A percentile compares a stretch with the other conserved stretches of the same genome.
Evolutionary conservation across 164 flowering plant species (phyloP).

Genomic region (Kingdonia uniflora): DNA sequence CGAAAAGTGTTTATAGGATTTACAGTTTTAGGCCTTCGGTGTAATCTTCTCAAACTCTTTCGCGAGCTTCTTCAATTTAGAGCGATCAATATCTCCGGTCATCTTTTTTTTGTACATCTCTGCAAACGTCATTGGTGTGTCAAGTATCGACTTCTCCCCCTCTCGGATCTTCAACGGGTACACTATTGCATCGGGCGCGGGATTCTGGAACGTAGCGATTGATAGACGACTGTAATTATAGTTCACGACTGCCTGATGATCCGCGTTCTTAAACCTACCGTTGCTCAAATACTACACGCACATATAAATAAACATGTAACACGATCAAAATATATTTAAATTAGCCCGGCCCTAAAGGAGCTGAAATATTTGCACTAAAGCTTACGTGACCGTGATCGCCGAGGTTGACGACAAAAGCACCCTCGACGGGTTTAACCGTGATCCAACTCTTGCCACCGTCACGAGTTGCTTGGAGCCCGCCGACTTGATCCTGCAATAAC

Average conservation of each 20-base stretch:
- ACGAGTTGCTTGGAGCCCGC: slow-evolving; percentile 81
- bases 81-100: slow-evolving; percentile 59
- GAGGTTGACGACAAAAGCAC: too few relatives aligned
- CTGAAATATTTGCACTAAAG: too few relatives aligned
- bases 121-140: slow-evolving; percentile 50
- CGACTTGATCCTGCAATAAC: slow-evolving; percentile 69
- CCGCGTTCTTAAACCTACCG: too few relatives aligned
- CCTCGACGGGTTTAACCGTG: slow-evolving; percentile 73
- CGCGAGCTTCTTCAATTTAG: slow-evolving; percentile 62
- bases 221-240: slow-evolving; percentile 49
- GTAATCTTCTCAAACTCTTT: slow-evolving; percentile 40
- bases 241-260: slow-evolving; percentile 92
- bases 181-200: too few relatives aligned
- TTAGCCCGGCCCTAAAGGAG: too few relatives aligned
- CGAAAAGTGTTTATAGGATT: slow-evolving; percentile 31
- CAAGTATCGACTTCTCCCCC: slow-evolving; percentile 59
- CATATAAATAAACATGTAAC: neutral
- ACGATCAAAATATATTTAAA: too few relatives aligned
- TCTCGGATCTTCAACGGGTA: too few relatives aligned
- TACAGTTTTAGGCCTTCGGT: slow-evolving; percentile 19
- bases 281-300: slow-evolving; percentile 58
- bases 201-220: too few relatives aligned
- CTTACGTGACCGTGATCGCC: too few relatives aligned
- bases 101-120: too few relatives aligned
- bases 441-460: slow-evolving; percentile 79